Conservation (phyloP, 306 rosid species). For the Herpetospermum pedunculosum region DNA sequence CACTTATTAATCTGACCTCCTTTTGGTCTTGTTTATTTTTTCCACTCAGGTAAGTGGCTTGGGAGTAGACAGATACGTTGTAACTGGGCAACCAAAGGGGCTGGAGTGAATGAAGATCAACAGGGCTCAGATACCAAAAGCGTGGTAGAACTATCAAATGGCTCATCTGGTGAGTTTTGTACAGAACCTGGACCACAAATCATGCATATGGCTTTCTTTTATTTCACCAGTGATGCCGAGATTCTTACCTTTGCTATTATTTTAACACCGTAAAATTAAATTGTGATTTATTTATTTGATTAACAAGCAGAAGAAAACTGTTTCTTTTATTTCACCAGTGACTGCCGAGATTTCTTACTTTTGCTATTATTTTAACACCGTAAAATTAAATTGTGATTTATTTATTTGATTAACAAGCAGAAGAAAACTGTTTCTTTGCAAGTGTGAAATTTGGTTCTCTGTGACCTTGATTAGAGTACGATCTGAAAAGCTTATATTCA, state of each 20-base stretch:
- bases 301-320: not conserved
- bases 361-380: not conserved
- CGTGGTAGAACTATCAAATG: slow-evolving; percentile 76
- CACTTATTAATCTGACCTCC: not conserved
- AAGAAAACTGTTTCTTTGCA: not conserved
- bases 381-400: not conserved
- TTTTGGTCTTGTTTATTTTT: not conserved
- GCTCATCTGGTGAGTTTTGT: slow-evolving; percentile 57
- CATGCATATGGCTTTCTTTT: not conserved
- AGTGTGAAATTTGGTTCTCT: not conserved
- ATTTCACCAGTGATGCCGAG: not conserved
- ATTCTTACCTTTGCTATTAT: not conserved
- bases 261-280: not conserved
- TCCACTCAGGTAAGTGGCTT: slow-evolving; percentile 75
- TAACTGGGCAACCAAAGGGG: slow-evolving; percentile 98
- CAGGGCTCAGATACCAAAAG: slow-evolving; percentile 65
- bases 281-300: not conserved
- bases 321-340: not conserved
- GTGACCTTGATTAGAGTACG: slow-evolving; percentile 4
- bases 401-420: not conserved
- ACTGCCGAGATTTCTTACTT: not conserved
- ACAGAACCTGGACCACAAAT: not conserved
- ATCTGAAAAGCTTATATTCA: not conserved
- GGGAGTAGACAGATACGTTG: slow-evolving; percentile 95
- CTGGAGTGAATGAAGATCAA: slow-evolving; percentile 68